Evolutionary conservation across 768 basidiomycete species (phyloP).

Genomic region (Paxillus ammoniavirescens): DNA sequence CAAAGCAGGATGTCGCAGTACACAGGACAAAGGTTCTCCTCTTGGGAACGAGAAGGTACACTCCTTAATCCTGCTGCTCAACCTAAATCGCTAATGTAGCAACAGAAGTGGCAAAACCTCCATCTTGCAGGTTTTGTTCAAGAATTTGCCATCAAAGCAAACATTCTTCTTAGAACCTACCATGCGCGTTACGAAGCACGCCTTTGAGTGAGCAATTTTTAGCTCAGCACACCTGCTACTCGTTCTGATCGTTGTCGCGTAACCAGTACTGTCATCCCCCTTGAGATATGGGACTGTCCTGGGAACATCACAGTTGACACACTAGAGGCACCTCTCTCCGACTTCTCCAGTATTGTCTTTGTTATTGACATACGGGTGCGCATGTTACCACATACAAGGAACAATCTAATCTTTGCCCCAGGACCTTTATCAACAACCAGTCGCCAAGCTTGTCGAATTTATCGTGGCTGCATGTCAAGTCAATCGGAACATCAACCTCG

Average conservation of each 20-base stretch:
- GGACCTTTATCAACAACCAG: conserved; percentile 84
- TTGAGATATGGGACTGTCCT: conserved; percentile 96
- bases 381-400: not conserved
- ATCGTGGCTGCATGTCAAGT: conserved; percentile 73
- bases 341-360: conserved; percentile 85
- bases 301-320: conserved; percentile 79
- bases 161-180: conserved; percentile 90
- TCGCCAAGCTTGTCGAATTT: conserved; percentile 78
- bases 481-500: conserved; percentile 76
- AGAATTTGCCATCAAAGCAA: conserved; percentile 76
- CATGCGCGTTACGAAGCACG: conserved; percentile 68
- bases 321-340: conserved; percentile 70
- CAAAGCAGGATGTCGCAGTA: conserved; percentile 12
- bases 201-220: conserved; percentile 67
- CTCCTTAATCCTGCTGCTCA: not conserved
- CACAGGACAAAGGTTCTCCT: conserved; percentile 67
- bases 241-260: not conserved
- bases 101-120: conserved; percentile 89
- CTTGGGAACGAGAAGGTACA: conserved; percentile 66
- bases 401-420: conserved; percentile 27
- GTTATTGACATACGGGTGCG: conserved; percentile 93
- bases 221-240: not conserved
- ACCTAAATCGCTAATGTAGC: not conserved
- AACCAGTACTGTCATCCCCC: conserved; percentile 81
- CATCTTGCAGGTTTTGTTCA: conserved; percentile 89